Evolutionary conservation across 306 rosid genomes (phyloP).

Genomic region (Lathyrus oleraceus): DNA sequence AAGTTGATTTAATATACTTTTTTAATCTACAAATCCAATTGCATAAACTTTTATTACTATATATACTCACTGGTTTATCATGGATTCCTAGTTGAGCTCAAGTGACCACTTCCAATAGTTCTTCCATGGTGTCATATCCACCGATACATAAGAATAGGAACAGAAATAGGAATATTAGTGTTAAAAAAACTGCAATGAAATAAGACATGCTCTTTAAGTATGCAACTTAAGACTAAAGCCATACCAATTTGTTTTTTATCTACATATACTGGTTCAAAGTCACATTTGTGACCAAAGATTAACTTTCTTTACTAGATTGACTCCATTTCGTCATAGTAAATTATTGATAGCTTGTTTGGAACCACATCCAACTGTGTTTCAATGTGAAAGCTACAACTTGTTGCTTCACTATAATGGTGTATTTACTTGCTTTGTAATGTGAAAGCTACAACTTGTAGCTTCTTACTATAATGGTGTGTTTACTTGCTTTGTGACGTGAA

Average conservation of each 20-base stretch:
- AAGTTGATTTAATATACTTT: too few species aligned
- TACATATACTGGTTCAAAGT: too few species aligned
- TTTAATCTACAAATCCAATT: too few species aligned
- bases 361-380: too few species aligned
- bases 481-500: too few species aligned
- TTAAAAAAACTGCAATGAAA: neutral
- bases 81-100: constrained; percentile 97
- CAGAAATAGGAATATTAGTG: neutral
- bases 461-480: too few species aligned
- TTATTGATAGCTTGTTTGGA: too few species aligned
- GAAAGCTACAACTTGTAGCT: too few species aligned
- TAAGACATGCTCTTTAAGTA: neutral
- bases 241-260: neutral
- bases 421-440: too few species aligned
- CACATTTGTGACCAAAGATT: neutral
- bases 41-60: neutral
- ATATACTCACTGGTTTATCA: constrained; percentile 76
- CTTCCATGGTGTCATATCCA: constrained; percentile 94
- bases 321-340: neutral
- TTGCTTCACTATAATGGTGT: too few species aligned
- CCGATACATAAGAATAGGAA: constrained; percentile 38
- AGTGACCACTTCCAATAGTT: constrained; percentile 77
- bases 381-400: too few species aligned
- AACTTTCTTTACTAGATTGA: neutral
- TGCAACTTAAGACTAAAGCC: neutral